A percentile compares a stretch with the other conserved stretches of the same genome.
Evolutionary conservation across 805 yeast genomes (phyloP).

Genomic region (Isabelozyma pseudorhagii): DNA sequence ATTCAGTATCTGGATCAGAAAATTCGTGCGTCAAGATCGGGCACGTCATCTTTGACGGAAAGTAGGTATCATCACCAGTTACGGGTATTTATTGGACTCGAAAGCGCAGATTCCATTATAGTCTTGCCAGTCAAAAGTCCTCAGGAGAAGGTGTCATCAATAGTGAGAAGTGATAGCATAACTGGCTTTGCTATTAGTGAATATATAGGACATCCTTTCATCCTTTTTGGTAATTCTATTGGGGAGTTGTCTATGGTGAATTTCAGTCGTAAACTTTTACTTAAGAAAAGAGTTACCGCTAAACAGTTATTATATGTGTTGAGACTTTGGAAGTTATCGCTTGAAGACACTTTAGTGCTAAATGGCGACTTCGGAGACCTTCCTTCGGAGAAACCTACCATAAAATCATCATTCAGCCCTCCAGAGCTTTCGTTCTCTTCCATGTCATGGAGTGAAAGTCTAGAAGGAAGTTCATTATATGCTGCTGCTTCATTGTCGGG

Average conservation of each 20-base stretch:
- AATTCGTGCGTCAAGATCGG: not conserved
- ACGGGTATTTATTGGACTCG: not conserved
- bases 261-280: conserved; percentile 33
- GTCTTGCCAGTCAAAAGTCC: conserved; percentile 22
- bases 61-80: not conserved
- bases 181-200: conserved; percentile 27
- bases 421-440: conserved; percentile 48
- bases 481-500: conserved; percentile 55
- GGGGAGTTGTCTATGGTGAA: conserved; percentile 38
- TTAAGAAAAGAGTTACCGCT: conserved; percentile 27
- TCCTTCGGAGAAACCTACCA: conserved; percentile 25
- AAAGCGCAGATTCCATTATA: not conserved
- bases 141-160: conserved; percentile 28
- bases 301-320: conserved; percentile 12
- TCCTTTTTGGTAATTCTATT: conserved; percentile 27
- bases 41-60: not conserved
- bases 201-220: conserved; percentile 36
- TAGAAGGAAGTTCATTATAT: conserved; percentile 42
- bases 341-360: not conserved
- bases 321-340: not conserved
- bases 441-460: conserved; percentile 57
- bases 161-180: conserved; percentile 30
- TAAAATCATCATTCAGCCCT: conserved; percentile 38
- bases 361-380: conserved; percentile 26
- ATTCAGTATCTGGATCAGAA: conserved; percentile 22